Evolutionary conservation across 2,329 filamentous ascomycete genomes (phyloP), one percentile per base, ranked within the genome.

Genomic region (Colletotrichum karsti): DNA sequence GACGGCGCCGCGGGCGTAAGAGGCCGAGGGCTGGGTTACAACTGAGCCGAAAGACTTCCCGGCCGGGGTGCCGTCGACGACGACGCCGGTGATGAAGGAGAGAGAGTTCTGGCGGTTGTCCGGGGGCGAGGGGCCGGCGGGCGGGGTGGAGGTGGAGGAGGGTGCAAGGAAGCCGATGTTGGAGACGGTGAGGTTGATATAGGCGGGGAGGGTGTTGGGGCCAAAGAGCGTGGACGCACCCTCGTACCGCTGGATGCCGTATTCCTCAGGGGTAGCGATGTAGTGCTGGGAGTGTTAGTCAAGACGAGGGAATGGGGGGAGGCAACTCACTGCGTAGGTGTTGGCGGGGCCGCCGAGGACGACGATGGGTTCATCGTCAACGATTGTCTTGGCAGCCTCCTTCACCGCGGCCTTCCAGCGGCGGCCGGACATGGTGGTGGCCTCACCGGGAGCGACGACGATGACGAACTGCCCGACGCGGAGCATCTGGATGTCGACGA

Each of bases 151-250:
- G 56, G 83, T 79, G 69, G 81, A 78, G 50, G 82, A 82, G 61
- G 82, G 81, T 10, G 84, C 83, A 4, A 97, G 87, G 76, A 91
- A 91, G 15, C 85, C 86, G 4, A 96, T 87, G 77, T 92, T 89
- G 1, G 85, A 87, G n/a, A 94, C 83, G 0, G 93, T 95, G 46
- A 95, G 84, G 78, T 97, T 95, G 81, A 98, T 93, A 81, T 96
- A 96, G 1, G 94, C 95, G 37, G 92, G 89, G 10, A 98, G 86
- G 1, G 94, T 93, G 78, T 94, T 90, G 2, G 88, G 92, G 0
- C 95, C 95, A 77, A 93, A 96, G 2, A 98, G 88, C 0, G 95
- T 98, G 7, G 92, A 95, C 0, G 93, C 95, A n/a, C 95, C 95
- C 81, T 98, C 95, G 80, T 98, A 98, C 9, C 95, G 91, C 81